Conservation (phyloP, 225 moss, liverwort and hornwort genomes). For the Physcomitrellopsis africana region DNA sequence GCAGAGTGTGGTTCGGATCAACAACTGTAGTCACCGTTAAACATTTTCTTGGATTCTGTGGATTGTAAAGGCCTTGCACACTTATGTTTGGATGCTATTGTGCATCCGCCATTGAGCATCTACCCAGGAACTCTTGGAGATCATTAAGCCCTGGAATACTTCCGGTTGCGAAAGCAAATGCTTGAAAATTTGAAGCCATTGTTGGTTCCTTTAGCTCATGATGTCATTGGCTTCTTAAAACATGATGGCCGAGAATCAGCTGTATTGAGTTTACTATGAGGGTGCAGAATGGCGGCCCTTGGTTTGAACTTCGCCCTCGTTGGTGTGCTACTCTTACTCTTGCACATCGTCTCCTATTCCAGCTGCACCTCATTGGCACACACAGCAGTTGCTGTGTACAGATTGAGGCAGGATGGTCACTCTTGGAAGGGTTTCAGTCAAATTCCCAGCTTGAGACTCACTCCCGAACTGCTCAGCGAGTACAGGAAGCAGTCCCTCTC, state of each 20-base stretch:
- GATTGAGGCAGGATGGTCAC: conserved; percentile 20
- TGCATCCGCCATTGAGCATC: neutral
- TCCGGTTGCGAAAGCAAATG: neutral
- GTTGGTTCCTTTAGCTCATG: neutral
- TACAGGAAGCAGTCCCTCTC: conserved; percentile 55
- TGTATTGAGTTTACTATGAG: conserved; percentile 68
- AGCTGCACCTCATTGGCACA: conserved; percentile 30
- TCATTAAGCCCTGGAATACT: neutral
- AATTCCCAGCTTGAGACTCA: conserved; percentile 17
- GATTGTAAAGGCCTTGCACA: neutral
- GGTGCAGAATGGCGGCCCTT: conserved; percentile 80
- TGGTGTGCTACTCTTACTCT: conserved; percentile 38
- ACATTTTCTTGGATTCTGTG: neutral
- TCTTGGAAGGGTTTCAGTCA: conserved; percentile 20
- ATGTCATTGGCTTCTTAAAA: neutral
- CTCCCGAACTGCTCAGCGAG: conserved; percentile 20
- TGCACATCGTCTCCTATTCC: conserved; percentile 35
- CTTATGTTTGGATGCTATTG: neutral
- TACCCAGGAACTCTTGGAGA: neutral
- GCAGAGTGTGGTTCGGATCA: neutral
- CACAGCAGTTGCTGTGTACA: conserved; percentile 34
- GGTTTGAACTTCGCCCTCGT: conserved; percentile 47
- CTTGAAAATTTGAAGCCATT: conserved; percentile 1
- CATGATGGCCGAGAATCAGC: conserved; percentile 29
- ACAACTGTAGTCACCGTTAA: neutral